Evolutionary conservation across 441 rosid species (phyloP), one percentile per base, ranked within the genome.

Genomic region (Metrosideros polymorpha): DNA sequence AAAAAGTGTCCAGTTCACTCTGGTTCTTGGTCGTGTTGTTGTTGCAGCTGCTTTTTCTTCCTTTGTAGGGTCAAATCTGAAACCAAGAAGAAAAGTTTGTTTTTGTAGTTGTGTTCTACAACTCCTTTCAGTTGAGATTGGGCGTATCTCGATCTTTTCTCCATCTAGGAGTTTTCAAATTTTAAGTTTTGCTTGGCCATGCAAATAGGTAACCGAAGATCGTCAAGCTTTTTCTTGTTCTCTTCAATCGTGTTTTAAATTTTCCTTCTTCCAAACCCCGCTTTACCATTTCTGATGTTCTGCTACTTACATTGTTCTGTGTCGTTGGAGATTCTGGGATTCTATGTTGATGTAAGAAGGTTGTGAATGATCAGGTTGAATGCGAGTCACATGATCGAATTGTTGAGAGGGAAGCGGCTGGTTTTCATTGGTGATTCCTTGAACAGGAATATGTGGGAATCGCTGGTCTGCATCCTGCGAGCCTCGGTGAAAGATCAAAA

Each of bases 361-460:
- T 83, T 83, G 54, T 83, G 55, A n/a, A 22, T 66, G 14, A 52
- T 53, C 82, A 96, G 99, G 92, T 90, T 97, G 89, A 88, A 93
- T 88, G 97, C 95, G 13, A 88, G 82, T 24, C 90, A 86, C 83
- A 92, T 97, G 94, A 43, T 97, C 83, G 92, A 97, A 79, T 75
- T 96, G 92, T 88, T 97, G 61, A 93, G 93, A 89, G 98, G 99
- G 77, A 97, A 92, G 90, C 87, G 99, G n/a, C 93, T 97, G 12
- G 99, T 88, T 71, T 96, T 97, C 43, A 97, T 97, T 1, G 99
- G 99, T 2, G 99, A 97, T 88, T 97, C 99, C 0, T 84, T 97
- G 66, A 97, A 97, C 82, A 93, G 98, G 90, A 97, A 97, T 87
- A 97, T 97, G 99, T 97, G 99, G 99, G 99, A 97, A 87, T 96